phyloP scores from a whole-genome alignment of 805 yeast species.

The Wickerhamomyces bovis region DNA sequence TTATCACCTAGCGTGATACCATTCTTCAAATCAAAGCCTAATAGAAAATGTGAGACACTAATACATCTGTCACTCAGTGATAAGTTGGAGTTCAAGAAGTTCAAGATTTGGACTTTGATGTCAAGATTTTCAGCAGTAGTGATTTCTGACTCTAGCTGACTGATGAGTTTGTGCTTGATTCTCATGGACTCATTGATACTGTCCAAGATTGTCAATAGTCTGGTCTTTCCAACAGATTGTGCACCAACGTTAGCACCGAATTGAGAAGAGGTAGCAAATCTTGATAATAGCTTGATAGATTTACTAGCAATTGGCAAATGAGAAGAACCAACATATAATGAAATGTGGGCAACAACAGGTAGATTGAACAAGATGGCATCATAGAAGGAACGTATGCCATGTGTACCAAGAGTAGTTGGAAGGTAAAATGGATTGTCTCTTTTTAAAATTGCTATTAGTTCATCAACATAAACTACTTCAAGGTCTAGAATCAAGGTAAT shows the following conservation, averaged over 20 bases:
- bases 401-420: conserved; percentile 41
- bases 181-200: conserved; percentile 74
- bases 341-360: conserved; percentile 67
- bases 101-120: conserved; percentile 52
- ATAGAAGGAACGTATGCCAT: conserved; percentile 57
- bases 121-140: conserved; percentile 33
- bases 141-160: conserved; percentile 51
- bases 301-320: conserved; percentile 43
- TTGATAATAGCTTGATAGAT: conserved; percentile 47
- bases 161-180: conserved; percentile 65
- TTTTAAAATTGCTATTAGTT: conserved; percentile 45
- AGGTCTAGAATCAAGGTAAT: conserved; percentile 40
- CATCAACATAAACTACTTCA: conserved; percentile 57
- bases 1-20: conserved; percentile 45
- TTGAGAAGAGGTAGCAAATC: conserved; percentile 42
- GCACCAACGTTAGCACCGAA: conserved; percentile 33
- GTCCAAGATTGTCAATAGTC: conserved; percentile 63
- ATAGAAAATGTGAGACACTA: conserved; percentile 63
- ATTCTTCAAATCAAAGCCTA: conserved; percentile 62
- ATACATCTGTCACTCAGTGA: conserved; percentile 35
- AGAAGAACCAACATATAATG: conserved; percentile 63
- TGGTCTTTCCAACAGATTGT: conserved; percentile 43
- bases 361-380: conserved; percentile 69
- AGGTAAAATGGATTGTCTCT: conserved; percentile 26
- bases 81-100: conserved; percentile 49